Percentiles rank a stretch among this genome's conserved stretches.
phyloP scores from a whole-genome alignment of 805 yeast genomes.

The Yamadazyma takamatsuzukensis region DNA sequence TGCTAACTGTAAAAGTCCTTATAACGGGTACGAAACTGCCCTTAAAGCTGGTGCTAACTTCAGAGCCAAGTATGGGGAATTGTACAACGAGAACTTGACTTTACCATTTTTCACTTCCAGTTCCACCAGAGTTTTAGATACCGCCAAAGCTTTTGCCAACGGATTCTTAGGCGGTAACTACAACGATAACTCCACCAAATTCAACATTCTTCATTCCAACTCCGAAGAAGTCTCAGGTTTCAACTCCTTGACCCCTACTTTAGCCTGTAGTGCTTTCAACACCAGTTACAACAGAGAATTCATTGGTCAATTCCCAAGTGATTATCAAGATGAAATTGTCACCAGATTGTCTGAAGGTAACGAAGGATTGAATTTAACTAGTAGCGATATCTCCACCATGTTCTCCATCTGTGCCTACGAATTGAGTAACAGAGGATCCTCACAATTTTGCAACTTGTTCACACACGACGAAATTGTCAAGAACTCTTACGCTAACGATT shows the following conservation, averaged over 20 bases:
- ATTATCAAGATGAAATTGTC: slow-evolving; percentile 50
- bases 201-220: slow-evolving; percentile 43
- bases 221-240: slow-evolving; percentile 48
- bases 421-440: slow-evolving; percentile 61
- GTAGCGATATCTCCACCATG: slow-evolving; percentile 47
- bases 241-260: slow-evolving; percentile 52
- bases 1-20: slow-evolving; percentile 39
- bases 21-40: slow-evolving; percentile 50
- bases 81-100: slow-evolving; percentile 30
- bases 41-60: slow-evolving; percentile 45
- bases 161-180: slow-evolving; percentile 52
- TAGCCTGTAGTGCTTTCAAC: slow-evolving; percentile 36
- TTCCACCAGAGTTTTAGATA: slow-evolving; percentile 49
- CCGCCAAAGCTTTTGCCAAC: slow-evolving; percentile 51
- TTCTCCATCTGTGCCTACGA: slow-evolving; percentile 71
- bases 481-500: slow-evolving; percentile 56
- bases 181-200: slow-evolving; percentile 22
- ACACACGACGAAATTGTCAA: slow-evolving; percentile 63
- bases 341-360: slow-evolving; percentile 50
- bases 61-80: slow-evolving; percentile 44
- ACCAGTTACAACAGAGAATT: slow-evolving; percentile 17
- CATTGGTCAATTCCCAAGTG: slow-evolving; percentile 24
- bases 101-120: slow-evolving; percentile 53
- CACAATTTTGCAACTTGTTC: slow-evolving; percentile 63
- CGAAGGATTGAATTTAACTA: slow-evolving; percentile 48